Evolutionary conservation across 2,329 filamentous ascomycete genomes (phyloP).

Genomic region (Aspergillus glaucus): DNA sequence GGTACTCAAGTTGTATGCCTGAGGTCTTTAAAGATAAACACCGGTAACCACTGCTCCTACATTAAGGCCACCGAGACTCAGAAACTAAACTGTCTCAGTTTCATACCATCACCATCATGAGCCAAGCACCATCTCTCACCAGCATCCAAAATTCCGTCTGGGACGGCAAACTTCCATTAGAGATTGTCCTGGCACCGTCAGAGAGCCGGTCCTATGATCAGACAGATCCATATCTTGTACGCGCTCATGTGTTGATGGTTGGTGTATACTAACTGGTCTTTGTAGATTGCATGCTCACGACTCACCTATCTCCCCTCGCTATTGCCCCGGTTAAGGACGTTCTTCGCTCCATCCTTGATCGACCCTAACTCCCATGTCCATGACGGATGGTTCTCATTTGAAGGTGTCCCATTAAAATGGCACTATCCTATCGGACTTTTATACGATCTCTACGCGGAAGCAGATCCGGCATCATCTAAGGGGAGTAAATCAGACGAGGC

Average conservation of each 20-base stretch:
- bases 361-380: slow-evolving; percentile 47
- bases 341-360: slow-evolving; percentile 56
- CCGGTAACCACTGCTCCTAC: not conserved
- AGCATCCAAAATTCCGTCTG: slow-evolving; percentile 46
- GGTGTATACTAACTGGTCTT: not conserved
- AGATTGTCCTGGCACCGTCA: slow-evolving; percentile 52
- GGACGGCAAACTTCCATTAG: slow-evolving; percentile 54
- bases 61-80: not conserved
- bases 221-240: slow-evolving; percentile 55
- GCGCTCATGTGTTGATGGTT: slow-evolving; percentile 3
- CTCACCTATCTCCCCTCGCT: slow-evolving; percentile 64
- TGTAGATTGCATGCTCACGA: slow-evolving; percentile 55
- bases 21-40: not conserved
- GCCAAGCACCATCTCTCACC: slow-evolving; percentile 14
- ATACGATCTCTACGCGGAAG: slow-evolving; percentile 62
- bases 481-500: slow-evolving; percentile 5
- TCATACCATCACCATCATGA: not conserved
- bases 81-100: not conserved
- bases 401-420: slow-evolving; percentile 64
- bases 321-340: slow-evolving; percentile 55
- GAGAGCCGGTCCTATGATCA: slow-evolving; percentile 57
- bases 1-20: not conserved
- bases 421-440: slow-evolving; percentile 64
- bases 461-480: slow-evolving; percentile 38
- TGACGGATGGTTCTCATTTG: slow-evolving; percentile 60